Conservation (phyloP, 129 eudicot genomes). For the Escallonia rubra region DNA sequence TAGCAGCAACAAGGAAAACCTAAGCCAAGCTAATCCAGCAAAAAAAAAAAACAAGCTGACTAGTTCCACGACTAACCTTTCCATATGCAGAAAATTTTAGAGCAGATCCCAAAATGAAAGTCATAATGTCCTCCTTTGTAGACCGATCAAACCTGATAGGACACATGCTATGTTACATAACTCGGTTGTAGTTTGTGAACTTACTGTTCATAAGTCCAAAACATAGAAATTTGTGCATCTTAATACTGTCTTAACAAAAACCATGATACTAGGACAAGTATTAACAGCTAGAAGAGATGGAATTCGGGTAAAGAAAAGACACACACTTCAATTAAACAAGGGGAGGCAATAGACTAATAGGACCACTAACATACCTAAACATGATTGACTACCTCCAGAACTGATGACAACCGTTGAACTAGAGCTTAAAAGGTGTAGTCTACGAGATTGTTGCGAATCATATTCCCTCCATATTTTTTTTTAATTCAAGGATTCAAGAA, state of each 20-base stretch:
- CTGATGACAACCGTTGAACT: no score
- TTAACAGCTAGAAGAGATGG: no score
- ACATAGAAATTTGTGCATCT: background rate
- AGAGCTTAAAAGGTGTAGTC: no score
- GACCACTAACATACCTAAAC: no score
- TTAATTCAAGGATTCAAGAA: no score
- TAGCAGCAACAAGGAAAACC: no score
- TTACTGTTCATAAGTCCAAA: background rate
- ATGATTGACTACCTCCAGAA: no score
- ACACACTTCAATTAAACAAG: no score
- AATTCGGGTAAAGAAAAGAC: no score
- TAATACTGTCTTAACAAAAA: background rate
- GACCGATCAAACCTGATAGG: conserved; percentile 60
- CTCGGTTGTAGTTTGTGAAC: background rate
- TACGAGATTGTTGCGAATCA: no score
- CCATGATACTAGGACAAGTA: background rate
- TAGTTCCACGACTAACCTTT: conserved; percentile 42
- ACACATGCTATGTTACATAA: background rate
- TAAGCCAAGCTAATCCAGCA: background rate
- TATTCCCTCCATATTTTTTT: no score
- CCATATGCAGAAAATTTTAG: conserved; percentile 53
- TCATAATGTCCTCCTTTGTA: conserved; percentile 43
- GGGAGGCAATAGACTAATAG: no score
- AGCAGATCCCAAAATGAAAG: conserved; percentile 48
- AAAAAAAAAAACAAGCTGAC: background rate